Conservation (phyloP, 345 rosid species). For the Eucalyptus fibrosa region DNA sequence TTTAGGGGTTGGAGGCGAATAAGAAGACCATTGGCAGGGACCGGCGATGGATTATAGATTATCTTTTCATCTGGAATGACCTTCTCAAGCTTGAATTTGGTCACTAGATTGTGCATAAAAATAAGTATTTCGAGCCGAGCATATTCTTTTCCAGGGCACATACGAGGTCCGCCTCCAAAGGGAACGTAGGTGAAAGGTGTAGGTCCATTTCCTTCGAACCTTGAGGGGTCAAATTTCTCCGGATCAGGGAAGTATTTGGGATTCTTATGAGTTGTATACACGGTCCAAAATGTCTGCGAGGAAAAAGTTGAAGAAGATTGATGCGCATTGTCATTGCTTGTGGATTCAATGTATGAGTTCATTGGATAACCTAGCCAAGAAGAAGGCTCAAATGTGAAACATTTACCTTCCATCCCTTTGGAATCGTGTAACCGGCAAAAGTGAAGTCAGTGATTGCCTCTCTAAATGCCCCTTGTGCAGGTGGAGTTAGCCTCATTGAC, state of each 20-base stretch:
- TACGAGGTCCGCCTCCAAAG: not conserved
- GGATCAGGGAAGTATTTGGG: not conserved
- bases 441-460: not conserved
- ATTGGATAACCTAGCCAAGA: not conserved
- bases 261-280: not conserved
- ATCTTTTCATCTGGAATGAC: not conserved
- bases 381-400: not conserved
- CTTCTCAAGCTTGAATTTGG: not conserved
- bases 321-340: not conserved
- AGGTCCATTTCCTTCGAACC: not conserved
- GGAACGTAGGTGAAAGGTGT: not conserved
- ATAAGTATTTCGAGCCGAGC: not conserved
- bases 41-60: not conserved
- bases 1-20: not conserved
- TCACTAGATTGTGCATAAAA: not conserved
- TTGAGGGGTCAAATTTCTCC: not conserved
- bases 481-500: not conserved
- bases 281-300: not conserved
- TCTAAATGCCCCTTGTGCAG: not conserved
- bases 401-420: not conserved
- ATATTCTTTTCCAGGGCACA: not conserved
- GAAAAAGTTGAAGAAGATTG: not conserved
- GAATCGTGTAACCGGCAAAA: not conserved
- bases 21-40: not conserved
- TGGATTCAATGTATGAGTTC: not conserved